phyloP scores from a whole-genome alignment of 768 basidiomycete genomes.

The Trametes cinnabarina region DNA sequence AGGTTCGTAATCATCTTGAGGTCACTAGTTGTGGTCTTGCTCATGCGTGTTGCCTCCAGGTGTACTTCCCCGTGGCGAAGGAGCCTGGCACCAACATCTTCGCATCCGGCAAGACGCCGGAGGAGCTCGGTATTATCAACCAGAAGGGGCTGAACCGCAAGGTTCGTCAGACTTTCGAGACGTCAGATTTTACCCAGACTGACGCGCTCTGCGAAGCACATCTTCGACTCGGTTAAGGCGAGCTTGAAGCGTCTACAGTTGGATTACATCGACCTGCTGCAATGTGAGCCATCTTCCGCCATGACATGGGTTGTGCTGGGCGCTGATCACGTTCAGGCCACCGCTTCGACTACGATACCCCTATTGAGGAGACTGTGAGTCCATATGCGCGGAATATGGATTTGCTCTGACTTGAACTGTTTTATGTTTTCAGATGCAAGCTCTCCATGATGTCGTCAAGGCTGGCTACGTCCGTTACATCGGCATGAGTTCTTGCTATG shows the following conservation, averaged over 20 bases:
- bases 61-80: slow-evolving; percentile 14
- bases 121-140: slow-evolving; percentile 36
- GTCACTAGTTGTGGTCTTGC: not conserved
- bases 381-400: not conserved
- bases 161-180: slow-evolving; percentile 4
- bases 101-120: slow-evolving; percentile 5
- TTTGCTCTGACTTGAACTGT: not conserved
- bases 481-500: slow-evolving; percentile 38
- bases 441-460: slow-evolving; percentile 46
- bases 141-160: slow-evolving; percentile 35
- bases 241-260: slow-evolving; percentile 66
- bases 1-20: slow-evolving; percentile 27
- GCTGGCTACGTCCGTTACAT: slow-evolving; percentile 43
- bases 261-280: slow-evolving; percentile 75
- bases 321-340: not conserved
- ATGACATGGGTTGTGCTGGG: not conserved
- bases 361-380: slow-evolving; percentile 33
- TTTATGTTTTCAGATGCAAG: slow-evolving; percentile 33
- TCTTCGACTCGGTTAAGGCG: slow-evolving; percentile 65
- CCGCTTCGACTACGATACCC: slow-evolving; percentile 25
- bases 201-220: slow-evolving; percentile 44
- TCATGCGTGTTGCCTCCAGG: not conserved
- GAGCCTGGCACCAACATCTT: slow-evolving; percentile 7
- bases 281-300: slow-evolving; percentile 42
- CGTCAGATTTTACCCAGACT: not conserved